A percentile compares a stretch with the other conserved stretches of the same genome.
phyloP scores from a whole-genome alignment of 441 rosid species.

The Cnidoscolus chayamansa region DNA sequence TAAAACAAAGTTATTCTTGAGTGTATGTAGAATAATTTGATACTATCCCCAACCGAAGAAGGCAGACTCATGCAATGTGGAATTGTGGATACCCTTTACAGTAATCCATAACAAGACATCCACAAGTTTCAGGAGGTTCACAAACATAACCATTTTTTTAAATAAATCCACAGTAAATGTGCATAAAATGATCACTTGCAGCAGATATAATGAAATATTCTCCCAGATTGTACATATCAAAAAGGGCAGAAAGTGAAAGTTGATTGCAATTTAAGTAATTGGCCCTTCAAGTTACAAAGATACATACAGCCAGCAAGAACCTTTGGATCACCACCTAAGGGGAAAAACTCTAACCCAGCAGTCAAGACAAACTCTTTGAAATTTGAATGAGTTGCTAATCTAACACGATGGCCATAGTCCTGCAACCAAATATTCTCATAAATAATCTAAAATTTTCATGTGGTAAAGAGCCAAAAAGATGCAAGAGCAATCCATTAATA shows the following conservation, averaged over 20 bases:
- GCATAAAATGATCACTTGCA: not conserved
- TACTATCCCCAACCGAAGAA: not conserved
- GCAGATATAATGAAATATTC: not conserved
- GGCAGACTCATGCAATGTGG: not conserved
- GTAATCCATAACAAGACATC: not conserved
- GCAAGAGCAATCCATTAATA: conserved; percentile 5
- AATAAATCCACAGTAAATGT: not conserved
- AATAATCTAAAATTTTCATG: conserved; percentile 11
- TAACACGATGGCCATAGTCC: conserved; percentile 99
- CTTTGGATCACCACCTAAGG: conserved; percentile 98
- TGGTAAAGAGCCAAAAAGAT: conserved; percentile 3
- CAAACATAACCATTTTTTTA: not conserved
- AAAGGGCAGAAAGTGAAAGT: not conserved
- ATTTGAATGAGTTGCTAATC: conserved; percentile 96
- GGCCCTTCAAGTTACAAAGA: not conserved
- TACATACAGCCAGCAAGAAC: conserved; percentile 96
- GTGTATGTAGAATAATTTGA: not conserved
- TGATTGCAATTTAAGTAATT: not conserved
- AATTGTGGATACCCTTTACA: not conserved
- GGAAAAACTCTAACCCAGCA: conserved; percentile 94
- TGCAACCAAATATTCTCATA: conserved; percentile 40
- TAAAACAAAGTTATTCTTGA: not conserved
- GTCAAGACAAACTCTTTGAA: conserved; percentile 96
- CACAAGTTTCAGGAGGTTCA: not conserved
- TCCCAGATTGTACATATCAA: not conserved